phyloP scores from a whole-genome alignment of 176 grass and related monocot species.

The Zizania latifolia region DNA sequence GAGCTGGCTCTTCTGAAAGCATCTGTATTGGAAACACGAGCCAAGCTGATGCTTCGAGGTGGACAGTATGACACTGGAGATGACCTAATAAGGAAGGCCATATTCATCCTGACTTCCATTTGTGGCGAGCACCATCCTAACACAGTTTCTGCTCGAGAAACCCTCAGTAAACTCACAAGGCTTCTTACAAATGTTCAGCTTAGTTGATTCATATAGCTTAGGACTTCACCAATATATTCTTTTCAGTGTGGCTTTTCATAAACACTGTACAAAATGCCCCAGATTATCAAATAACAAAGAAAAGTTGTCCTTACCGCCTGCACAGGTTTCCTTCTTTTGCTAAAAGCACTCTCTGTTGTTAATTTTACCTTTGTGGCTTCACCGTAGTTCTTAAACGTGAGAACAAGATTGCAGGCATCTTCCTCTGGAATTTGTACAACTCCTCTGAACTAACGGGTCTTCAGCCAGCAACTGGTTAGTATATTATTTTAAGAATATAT shows the following conservation, averaged over 20 bases:
- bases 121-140: conserved; percentile 92
- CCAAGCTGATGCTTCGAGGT: conserved; percentile 86
- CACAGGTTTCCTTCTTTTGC: neutral
- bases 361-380: neutral
- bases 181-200: conserved; percentile 93
- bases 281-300: conserved; percentile 52
- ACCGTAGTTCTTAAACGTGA: neutral
- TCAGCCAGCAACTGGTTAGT: too few species aligned
- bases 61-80: conserved; percentile 84
- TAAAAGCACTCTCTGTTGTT: neutral
- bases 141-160: conserved; percentile 82
- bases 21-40: conserved; percentile 83
- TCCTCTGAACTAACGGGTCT: neutral
- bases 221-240: conserved; percentile 54
- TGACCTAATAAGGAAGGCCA: conserved; percentile 88
- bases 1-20: conserved; percentile 85
- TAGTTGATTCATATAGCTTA: conserved; percentile 81
- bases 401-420: neutral
- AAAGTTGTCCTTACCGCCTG: conserved; percentile 33
- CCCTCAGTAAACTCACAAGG: conserved; percentile 92
- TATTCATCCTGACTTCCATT: conserved; percentile 89
- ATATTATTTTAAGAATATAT: too few species aligned
- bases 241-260: conserved; percentile 43
- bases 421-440: neutral
- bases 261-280: conserved; percentile 37